Base-by-base conservation (phyloP, 1,139 yeast species). In the Saccharomyces hybrid region DNA sequence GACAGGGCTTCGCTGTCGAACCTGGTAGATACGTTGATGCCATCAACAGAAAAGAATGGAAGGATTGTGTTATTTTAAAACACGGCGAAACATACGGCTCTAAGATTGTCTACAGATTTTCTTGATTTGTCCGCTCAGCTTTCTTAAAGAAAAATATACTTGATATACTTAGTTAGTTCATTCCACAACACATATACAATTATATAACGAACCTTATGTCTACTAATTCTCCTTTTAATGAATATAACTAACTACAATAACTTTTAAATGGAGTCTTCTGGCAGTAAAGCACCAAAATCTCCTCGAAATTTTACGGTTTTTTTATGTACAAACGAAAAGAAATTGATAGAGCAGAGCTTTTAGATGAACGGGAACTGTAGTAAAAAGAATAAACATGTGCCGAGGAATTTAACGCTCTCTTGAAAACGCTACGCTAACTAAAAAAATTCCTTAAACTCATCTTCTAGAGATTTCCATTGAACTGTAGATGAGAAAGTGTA, bases 1-100 rank as follows among this genome's bases (percentile, higher is more conserved):
- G 88, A 66, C 70, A 78, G 53, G 89, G 88, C 4, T 78, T 84
- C 67, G 83, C 86, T 59, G 73, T 83, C 49, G 90, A 84, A 68
- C 83, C 87, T 34, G 77, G 81, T 38, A 75, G 88, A 64, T 82
- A 75, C 63, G 76, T 82, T 48, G 75, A 83, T 67, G 87, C 88
- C 6, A 73, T 78, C 47, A 78, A 80, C 65, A 61, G 68, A 51
- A 69, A 73, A 3, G 68, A 76, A 41, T 83, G 85, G 85, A 67
- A 67, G 31, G 61, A 67, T 19, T 81, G 80, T 71, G 87, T 82
- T 21, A 66, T 76, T 34, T 75, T 84, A 61, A 73, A 71, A 53
- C 78, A 76, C 59, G 85, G 82, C 21, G 77, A 81, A 48, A 67
- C 68, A 9, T 84, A 82, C 61, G 88, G 88, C 12, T 72, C 83